Percentiles rank a stretch among this genome's conserved stretches.
These are phyloP conservation scores for Urostyla sp. DNA, from an alignment of 73 alveolate species.

Conservation along the genomic window DNA sequence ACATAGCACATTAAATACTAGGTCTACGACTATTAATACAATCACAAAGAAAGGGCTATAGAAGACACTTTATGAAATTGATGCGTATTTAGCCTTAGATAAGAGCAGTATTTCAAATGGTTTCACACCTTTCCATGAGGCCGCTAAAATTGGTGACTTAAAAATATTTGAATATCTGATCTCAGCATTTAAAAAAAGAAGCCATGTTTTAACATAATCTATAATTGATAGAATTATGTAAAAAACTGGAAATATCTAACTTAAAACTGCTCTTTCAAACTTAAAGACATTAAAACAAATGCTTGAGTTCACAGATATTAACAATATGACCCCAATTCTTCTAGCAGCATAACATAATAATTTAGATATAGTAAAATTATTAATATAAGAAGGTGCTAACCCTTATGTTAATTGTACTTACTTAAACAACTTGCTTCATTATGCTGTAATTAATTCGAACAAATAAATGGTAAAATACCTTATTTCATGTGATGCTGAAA, in stretches of 20 bases:
- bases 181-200: not conserved
- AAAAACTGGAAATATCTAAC: conserved; percentile 2
- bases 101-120: conserved; percentile 26
- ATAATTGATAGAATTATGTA: not conserved
- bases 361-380: conserved; percentile 3
- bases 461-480: conserved; percentile 34
- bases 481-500: conserved; percentile 39
- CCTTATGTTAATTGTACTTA: not conserved
- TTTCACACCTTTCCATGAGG: conserved; percentile 58
- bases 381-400: conserved; percentile 16
- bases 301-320: conserved; percentile 31
- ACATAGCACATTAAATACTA: too few species aligned
- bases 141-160: conserved; percentile 41
- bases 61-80: not conserved
- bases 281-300: conserved; percentile 3
- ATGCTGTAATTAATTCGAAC: conserved; percentile 47
- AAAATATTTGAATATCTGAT: conserved; percentile 28
- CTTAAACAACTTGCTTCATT: conserved; percentile 45
- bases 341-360: conserved; percentile 49
- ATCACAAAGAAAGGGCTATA: too few species aligned
- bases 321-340: conserved; percentile 45
- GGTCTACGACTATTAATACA: too few species aligned
- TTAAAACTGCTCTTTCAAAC: not conserved
- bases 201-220: not conserved
- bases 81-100: conserved; percentile 25